Percentiles rank a stretch among this genome's conserved stretches.
Evolutionary conservation across 2,329 filamentous ascomycete genomes (phyloP).

Genomic region (Cladophialophora carrionii): DNA sequence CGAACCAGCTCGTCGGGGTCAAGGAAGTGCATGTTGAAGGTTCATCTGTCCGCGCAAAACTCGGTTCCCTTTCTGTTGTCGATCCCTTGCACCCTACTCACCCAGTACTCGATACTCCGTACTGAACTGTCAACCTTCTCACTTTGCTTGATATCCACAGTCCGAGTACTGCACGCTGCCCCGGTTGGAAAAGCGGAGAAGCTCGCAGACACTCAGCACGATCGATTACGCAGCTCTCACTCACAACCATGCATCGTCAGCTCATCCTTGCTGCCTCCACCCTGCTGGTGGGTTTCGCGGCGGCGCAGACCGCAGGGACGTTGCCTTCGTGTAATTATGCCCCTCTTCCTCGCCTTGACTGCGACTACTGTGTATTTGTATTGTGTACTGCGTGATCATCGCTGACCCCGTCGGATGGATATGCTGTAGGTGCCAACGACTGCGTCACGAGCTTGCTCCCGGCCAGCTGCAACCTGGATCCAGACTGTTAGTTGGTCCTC

Average conservation of each 20-base stretch:
- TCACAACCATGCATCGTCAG: slow-evolving; percentile 21
- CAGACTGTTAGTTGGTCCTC: slow-evolving; percentile 45
- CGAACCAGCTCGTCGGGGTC: not conserved
- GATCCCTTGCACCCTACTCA: not conserved
- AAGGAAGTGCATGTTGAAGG: not conserved
- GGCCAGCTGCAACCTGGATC: slow-evolving; percentile 48
- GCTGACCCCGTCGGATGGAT: not conserved
- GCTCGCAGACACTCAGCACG: not conserved
- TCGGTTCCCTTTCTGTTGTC: not conserved
- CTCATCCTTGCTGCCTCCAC: slow-evolving; percentile 27
- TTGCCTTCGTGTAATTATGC: slow-evolving; percentile 31
- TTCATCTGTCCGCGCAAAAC: not conserved
- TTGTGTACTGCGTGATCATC: not conserved
- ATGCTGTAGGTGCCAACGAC: slow-evolving; percentile 27
- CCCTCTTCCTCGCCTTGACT: not conserved
- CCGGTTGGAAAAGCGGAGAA: not conserved
- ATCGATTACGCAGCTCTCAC: not conserved
- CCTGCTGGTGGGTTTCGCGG: slow-evolving; percentile 27
- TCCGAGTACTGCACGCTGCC: not conserved
- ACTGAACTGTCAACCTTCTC: too few relatives aligned
- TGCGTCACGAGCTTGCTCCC: slow-evolving; percentile 51
- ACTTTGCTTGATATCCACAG: not conserved
- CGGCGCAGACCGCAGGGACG: slow-evolving; percentile 19
- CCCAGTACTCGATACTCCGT: too few relatives aligned
- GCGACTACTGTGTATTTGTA: not conserved